Evolutionary conservation across 768 basidiomycete genomes (phyloP).

Genomic region (Boletales sp.): DNA sequence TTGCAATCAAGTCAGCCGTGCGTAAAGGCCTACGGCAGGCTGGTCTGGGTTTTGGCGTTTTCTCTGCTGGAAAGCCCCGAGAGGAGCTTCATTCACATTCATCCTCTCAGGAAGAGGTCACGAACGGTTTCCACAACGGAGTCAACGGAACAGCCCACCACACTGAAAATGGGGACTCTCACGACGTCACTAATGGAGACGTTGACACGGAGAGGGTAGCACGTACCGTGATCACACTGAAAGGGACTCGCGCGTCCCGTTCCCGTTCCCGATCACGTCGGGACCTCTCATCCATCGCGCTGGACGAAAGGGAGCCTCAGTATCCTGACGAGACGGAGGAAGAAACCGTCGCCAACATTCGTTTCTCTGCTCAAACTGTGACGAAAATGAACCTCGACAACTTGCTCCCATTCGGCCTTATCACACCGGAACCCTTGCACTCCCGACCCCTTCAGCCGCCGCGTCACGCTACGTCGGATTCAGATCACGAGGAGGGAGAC

Average conservation of each 20-base stretch:
- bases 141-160: conserved; percentile 29
- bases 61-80: conserved; percentile 43
- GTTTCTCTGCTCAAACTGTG: conserved; percentile 70
- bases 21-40: conserved; percentile 61
- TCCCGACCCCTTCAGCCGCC: conserved; percentile 30
- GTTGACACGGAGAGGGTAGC: conserved; percentile 53
- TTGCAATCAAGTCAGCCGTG: conserved; percentile 69
- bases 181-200: conserved; percentile 36
- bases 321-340: conserved; percentile 55
- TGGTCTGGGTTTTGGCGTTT: conserved; percentile 74
- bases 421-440: conserved; percentile 61
- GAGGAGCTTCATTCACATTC: conserved; percentile 11
- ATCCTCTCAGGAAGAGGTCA: conserved; percentile 13
- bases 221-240: conserved; percentile 74
- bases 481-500: conserved; percentile 19
- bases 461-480: conserved; percentile 18
- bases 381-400: conserved; percentile 55
- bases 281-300: conserved; percentile 56
- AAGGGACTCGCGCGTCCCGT: conserved; percentile 42
- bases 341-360: conserved; percentile 71
- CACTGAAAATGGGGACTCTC: conserved; percentile 21
- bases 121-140: conserved; percentile 23
- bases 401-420: conserved; percentile 75
- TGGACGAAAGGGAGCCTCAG: conserved; percentile 55
- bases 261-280: conserved; percentile 75